Conservation (phyloP, 441 rosid genomes). For the Brassica balearica region DNA sequence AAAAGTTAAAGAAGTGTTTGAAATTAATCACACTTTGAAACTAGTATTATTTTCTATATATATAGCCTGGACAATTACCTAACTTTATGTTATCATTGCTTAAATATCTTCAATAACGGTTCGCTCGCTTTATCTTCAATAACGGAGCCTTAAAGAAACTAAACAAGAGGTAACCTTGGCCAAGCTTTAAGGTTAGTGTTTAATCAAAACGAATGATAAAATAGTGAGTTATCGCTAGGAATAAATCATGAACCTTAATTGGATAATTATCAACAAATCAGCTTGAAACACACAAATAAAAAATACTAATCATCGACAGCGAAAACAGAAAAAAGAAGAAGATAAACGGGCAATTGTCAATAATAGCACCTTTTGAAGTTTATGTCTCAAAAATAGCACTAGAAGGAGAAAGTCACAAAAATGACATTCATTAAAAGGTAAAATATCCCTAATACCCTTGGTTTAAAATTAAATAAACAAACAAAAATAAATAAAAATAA, state of each 20-base stretch:
- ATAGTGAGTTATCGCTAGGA: background rate
- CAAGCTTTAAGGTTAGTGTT: background rate
- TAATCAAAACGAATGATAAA: background rate
- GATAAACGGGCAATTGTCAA: too few relatives aligned
- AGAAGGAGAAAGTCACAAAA: too few relatives aligned
- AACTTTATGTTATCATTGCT: background rate
- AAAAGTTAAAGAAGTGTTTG: background rate
- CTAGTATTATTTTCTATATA: background rate
- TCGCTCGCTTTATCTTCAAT: too few relatives aligned
- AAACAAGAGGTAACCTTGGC: background rate
- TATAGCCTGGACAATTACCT: background rate
- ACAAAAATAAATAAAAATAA: too few relatives aligned
- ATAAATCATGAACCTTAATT: background rate
- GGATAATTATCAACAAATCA: background rate
- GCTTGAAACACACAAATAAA: too few relatives aligned
- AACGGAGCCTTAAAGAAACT: background rate
- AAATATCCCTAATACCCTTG: too few relatives aligned
- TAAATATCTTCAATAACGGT: background rate
- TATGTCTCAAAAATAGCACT: too few relatives aligned
- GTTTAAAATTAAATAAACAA: too few relatives aligned
- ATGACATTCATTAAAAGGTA: too few relatives aligned
- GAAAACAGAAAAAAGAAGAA: too few relatives aligned
- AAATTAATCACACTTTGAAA: background rate
- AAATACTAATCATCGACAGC: too few relatives aligned
- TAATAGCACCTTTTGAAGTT: too few relatives aligned